Evolutionary conservation across 441 rosid species (phyloP).

Genomic region (Bocquillonia castaneifolia): DNA sequence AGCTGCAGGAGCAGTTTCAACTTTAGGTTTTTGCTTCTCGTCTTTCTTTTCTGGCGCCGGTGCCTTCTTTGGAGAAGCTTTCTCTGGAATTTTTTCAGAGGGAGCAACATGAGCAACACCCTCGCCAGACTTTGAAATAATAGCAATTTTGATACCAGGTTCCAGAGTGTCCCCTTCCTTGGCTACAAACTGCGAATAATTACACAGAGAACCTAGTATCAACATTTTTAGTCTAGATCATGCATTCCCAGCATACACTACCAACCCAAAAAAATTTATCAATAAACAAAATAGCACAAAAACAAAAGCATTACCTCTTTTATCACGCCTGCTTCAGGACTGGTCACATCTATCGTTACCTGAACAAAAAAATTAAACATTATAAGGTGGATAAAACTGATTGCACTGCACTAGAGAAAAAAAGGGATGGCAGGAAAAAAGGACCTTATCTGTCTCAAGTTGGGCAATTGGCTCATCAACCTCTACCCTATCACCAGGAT

Average conservation of each 20-base stretch:
- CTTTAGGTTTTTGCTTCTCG: conserved; percentile 51
- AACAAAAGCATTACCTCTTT: conserved; percentile 55
- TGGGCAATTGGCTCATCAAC: conserved; percentile 93
- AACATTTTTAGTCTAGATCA: conserved; percentile 10
- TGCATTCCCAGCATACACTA: not conserved
- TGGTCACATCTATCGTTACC: conserved; percentile 92
- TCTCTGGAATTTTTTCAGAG: conserved; percentile 50
- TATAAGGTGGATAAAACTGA: conserved; percentile 1
- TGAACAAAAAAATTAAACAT: conserved; percentile 27
- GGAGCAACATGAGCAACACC: conserved; percentile 75
- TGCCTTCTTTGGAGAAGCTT: conserved; percentile 51
- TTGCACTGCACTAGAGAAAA: not conserved
- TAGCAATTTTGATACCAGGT: conserved; percentile 78
- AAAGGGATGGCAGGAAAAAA: conserved; percentile 8
- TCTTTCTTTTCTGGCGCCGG: conserved; percentile 47
- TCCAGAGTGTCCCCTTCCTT: conserved; percentile 97
- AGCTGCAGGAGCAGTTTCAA: conserved; percentile 45
- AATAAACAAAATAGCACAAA: conserved; percentile 1
- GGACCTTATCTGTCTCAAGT: conserved; percentile 93
- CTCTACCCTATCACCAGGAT: conserved; percentile 88
- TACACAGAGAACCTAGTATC: conserved; percentile 11
- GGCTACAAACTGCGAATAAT: conserved; percentile 49
- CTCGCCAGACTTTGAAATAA: conserved; percentile 77
- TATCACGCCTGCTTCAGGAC: conserved; percentile 88
- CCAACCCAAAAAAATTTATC: not conserved